A percentile compares a stretch with the other conserved stretches of the same genome.
Evolutionary conservation across 164 flowering plant genomes (phyloP).

Genomic region (Protea cynaroides): DNA sequence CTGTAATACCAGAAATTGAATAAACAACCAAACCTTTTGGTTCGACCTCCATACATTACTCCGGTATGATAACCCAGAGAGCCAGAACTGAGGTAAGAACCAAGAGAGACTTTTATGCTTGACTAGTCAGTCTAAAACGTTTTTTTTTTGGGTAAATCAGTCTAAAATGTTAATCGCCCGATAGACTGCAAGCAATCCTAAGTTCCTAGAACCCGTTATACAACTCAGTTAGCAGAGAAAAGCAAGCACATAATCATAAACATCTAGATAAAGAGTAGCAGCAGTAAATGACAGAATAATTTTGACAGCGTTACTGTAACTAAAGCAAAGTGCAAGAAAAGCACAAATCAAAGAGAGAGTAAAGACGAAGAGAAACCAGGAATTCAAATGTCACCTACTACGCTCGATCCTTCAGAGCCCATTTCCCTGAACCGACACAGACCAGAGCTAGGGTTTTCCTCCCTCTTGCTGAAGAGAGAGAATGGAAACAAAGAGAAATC

Average conservation of each 20-base stretch:
- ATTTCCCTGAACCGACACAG: not conserved
- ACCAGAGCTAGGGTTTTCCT: not conserved
- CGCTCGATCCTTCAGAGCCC: not conserved
- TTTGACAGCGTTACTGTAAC: not conserved
- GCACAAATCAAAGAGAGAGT: not conserved
- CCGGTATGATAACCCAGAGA: too few relatives aligned
- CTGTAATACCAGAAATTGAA: too few relatives aligned
- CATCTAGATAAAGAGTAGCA: not conserved
- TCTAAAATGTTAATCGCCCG: not conserved
- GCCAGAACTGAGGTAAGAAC: too few relatives aligned
- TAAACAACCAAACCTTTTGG: too few relatives aligned
- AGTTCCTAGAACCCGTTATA: not conserved
- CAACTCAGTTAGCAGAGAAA: not conserved
- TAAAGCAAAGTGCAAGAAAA: not conserved
- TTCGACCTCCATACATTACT: too few relatives aligned
- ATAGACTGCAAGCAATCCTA: not conserved
- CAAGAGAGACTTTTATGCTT: not conserved
- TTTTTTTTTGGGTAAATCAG: too few relatives aligned
- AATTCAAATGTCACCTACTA: not conserved
- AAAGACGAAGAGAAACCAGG: not conserved
- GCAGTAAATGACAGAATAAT: not conserved
- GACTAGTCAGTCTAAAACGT: too few relatives aligned
- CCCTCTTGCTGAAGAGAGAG: not conserved
- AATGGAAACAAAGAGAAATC: not conserved
- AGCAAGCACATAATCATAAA: not conserved